Percentiles rank a stretch among this genome's conserved stretches.
Conservation (phyloP, 73 alveolate species). For the Tetrahymena malaccensis region DNA sequence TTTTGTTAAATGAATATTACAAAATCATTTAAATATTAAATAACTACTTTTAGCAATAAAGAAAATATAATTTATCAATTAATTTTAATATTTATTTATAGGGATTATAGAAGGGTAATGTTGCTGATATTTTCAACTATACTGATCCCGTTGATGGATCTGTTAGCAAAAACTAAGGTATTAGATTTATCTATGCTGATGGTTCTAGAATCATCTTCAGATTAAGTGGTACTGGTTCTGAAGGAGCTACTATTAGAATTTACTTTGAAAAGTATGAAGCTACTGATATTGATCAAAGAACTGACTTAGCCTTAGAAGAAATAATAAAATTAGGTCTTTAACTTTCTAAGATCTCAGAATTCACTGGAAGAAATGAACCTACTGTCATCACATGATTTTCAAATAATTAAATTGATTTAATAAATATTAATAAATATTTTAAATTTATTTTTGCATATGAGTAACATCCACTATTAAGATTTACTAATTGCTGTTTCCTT, state of each 20-base stretch:
- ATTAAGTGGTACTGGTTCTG: slow-evolving; percentile 97
- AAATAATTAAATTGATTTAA: neutral
- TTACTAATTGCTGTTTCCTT: no score
- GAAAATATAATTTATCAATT: slow-evolving; percentile 19
- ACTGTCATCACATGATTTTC: slow-evolving; percentile 77
- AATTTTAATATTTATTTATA: slow-evolving; percentile 20
- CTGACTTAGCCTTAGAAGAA: slow-evolving; percentile 69
- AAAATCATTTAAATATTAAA: no score
- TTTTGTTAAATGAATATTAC: neutral
- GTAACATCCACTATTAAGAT: neutral
- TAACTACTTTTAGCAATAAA: no score
- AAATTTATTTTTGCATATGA: neutral
- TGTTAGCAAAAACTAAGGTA: slow-evolving; percentile 88
- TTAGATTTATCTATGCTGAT: slow-evolving; percentile 84
- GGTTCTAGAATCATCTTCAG: slow-evolving; percentile 97
- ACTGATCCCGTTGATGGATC: slow-evolving; percentile 95
- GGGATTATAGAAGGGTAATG: slow-evolving; percentile 63
- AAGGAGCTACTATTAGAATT: slow-evolving; percentile 97
- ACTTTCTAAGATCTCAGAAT: slow-evolving; percentile 66
- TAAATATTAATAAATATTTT: neutral
- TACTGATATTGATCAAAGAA: slow-evolving; percentile 58
- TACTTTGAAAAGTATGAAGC: slow-evolving; percentile 92
- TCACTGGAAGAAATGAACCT: slow-evolving; percentile 92
- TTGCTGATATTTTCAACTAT: slow-evolving; percentile 81
- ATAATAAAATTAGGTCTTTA: slow-evolving; percentile 79